Percentiles rank a stretch among this genome's conserved stretches.
Conservation (phyloP, 2,329 filamentous ascomycete genomes). For the Colletotrichum spinosum region DNA sequence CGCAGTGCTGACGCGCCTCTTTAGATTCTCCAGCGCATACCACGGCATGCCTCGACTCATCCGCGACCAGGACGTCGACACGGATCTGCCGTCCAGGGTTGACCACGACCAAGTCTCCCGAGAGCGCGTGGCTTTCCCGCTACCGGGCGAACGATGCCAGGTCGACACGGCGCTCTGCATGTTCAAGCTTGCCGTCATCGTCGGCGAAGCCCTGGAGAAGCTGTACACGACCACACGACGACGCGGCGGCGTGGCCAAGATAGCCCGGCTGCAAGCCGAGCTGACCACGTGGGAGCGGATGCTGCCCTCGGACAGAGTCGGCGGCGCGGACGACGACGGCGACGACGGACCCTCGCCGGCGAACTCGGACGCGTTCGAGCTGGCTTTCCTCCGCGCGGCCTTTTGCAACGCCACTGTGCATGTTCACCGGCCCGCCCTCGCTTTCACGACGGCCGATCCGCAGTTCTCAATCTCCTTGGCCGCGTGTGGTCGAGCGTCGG, state of each 20-base stretch:
- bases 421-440: slow-evolving; percentile 41
- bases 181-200: slow-evolving; percentile 42
- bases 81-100: slow-evolving; percentile 41
- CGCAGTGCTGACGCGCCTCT: not conserved
- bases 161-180: slow-evolving; percentile 41
- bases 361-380: too few relatives aligned
- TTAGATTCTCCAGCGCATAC: slow-evolving; percentile 42
- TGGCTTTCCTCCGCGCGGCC: too few relatives aligned
- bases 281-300: slow-evolving; percentile 41
- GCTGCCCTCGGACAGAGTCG: slow-evolving; percentile 8
- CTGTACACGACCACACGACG: slow-evolving; percentile 43
- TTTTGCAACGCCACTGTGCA: slow-evolving; percentile 30
- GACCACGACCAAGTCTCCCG: slow-evolving; percentile 42
- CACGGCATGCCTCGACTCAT: slow-evolving; percentile 44
- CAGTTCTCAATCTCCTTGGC: slow-evolving; percentile 39
- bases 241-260: slow-evolving; percentile 42
- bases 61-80: slow-evolving; percentile 43
- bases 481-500: slow-evolving; percentile 37
- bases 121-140: slow-evolving; percentile 40
- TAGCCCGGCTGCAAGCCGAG: slow-evolving; percentile 40
- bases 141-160: slow-evolving; percentile 42
- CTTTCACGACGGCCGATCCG: slow-evolving; percentile 40
- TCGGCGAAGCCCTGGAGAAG: slow-evolving; percentile 40
- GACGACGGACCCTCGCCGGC: too few relatives aligned
- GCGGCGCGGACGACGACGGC: slow-evolving; percentile 18